Evolutionary conservation across 2,329 filamentous ascomycete genomes (phyloP).

Genomic region (Exophiala mesophila): DNA sequence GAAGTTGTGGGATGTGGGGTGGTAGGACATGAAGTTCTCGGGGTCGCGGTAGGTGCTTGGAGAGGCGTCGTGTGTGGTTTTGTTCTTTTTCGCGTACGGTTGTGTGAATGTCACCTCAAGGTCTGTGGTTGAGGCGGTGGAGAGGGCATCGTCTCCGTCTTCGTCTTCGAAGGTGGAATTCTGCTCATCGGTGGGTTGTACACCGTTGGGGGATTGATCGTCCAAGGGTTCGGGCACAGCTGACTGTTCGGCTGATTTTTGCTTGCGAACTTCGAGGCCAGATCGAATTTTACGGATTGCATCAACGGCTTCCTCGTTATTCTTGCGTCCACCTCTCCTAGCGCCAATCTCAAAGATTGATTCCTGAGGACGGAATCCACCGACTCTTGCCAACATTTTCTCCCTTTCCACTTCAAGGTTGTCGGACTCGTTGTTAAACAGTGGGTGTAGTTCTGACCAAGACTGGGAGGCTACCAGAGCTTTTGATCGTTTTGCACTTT

Average conservation of each 20-base stretch:
- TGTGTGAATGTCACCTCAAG: slow-evolving; percentile 66
- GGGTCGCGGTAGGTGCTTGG: slow-evolving; percentile 66
- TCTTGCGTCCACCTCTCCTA: slow-evolving; percentile 64
- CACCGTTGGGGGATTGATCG: slow-evolving; percentile 31
- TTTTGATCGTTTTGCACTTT: slow-evolving; percentile 84
- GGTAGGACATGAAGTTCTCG: slow-evolving; percentile 96
- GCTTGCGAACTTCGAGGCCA: slow-evolving; percentile 40
- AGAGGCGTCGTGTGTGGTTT: slow-evolving; percentile 42
- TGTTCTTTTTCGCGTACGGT: slow-evolving; percentile 34
- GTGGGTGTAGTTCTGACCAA: slow-evolving; percentile 70
- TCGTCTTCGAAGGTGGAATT: slow-evolving; percentile 27
- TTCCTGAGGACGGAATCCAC: slow-evolving; percentile 81
- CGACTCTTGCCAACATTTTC: slow-evolving; percentile 82
- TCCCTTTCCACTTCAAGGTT: slow-evolving; percentile 67
- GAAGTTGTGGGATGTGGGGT: slow-evolving; percentile 70
- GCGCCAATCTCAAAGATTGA: slow-evolving; percentile 95
- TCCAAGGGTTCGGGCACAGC: slow-evolving; percentile 33
- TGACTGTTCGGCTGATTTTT: slow-evolving; percentile 31
- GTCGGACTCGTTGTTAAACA: slow-evolving; percentile 69
- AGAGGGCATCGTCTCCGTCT: slow-evolving; percentile 45
- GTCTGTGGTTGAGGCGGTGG: slow-evolving; percentile 57
- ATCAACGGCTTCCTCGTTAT: slow-evolving; percentile 61
- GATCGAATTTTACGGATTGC: slow-evolving; percentile 42
- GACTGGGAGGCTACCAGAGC: slow-evolving; percentile 65
- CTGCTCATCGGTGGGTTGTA: slow-evolving; percentile 34